Base-by-base conservation (phyloP, 768 basidiomycete genomes). In the Termitomyces sp. region DNA sequence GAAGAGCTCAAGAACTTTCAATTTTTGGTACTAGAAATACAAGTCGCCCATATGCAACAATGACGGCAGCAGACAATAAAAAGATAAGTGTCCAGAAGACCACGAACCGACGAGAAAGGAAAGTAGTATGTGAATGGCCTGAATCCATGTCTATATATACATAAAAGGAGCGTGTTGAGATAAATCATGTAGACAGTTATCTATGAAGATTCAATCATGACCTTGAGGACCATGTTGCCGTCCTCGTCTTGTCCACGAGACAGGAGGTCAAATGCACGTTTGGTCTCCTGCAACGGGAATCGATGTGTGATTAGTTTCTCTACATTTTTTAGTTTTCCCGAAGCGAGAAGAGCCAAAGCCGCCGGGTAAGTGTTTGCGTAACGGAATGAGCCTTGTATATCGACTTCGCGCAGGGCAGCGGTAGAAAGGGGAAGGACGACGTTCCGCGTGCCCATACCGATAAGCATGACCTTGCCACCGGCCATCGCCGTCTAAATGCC, bases 401-500 rank as follows among this genome's bases (percentile, higher is more conserved):
- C 93, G 57, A 98, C 91, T 71, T 97, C 95, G 50, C 95, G 85
- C 54, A 86, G 70, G 15, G 91, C 87, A 40, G 93, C 90, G 28
- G 81, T 78, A 42, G 88, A 87, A 54, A 94, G 78, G n/a, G 96
- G 96, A 52, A 97, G 77, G 59, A 80, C 76, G 54, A 87, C 82
- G 63, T 86, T 88, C 56, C 87, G 82, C 15, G 92, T 83, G 61
- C 96, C 96, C 96, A 98, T 98, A 21, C 96, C 96, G 60, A 98
- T 84, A 64, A 93, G 88, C 79, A 93, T 86, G 54, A 97, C 91
- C 66, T 88, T 92, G 48, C 92, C 91, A 49, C 94, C 95, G 17
- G 89, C 77, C 50, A 79, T 76, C 15, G 94, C 92, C 63, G 86
- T 82, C 92, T 93, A 52, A 40, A 57, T 38, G 35, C 42, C 35